These are phyloP conservation scores for Rhazya stricta DNA, from an alignment of 257 asterid species.

Conservation along the genomic window DNA sequence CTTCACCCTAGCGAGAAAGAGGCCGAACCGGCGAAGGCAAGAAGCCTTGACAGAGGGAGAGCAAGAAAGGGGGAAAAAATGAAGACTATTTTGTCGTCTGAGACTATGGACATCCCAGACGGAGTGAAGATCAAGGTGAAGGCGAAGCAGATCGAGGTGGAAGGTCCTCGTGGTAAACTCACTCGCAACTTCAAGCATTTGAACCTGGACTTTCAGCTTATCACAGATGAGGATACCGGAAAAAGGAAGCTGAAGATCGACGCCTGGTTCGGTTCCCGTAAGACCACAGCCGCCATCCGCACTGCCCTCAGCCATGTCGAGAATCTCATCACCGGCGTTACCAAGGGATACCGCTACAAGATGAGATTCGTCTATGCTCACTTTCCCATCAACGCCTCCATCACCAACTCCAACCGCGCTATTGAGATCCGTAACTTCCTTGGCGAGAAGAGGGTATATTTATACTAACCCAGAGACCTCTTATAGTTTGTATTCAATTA, in stretches of 20 bases:
- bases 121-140: constrained; percentile 63
- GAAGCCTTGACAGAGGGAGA: neutral
- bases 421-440: constrained; percentile 88
- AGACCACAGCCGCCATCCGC: constrained; percentile 74
- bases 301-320: constrained; percentile 77
- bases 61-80: constrained; percentile 17
- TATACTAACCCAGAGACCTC: no score
- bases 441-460: constrained; percentile 71
- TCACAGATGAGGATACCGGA: constrained; percentile 58
- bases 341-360: constrained; percentile 78
- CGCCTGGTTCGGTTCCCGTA: constrained; percentile 80
- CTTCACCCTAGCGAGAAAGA: neutral
- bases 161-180: constrained; percentile 78
- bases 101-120: constrained; percentile 76
- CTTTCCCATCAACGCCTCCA: constrained; percentile 75
- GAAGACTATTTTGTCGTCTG: constrained; percentile 71
- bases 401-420: constrained; percentile 36
- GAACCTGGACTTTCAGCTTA: constrained; percentile 74
- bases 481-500: neutral
- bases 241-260: constrained; percentile 70
- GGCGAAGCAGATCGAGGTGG: constrained; percentile 68
- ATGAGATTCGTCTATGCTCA: constrained; percentile 89
- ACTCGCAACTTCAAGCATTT: constrained; percentile 61
- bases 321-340: constrained; percentile 71
- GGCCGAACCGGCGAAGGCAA: neutral